Conservation (phyloP, 345 rosid genomes). For the Acer negundo region DNA sequence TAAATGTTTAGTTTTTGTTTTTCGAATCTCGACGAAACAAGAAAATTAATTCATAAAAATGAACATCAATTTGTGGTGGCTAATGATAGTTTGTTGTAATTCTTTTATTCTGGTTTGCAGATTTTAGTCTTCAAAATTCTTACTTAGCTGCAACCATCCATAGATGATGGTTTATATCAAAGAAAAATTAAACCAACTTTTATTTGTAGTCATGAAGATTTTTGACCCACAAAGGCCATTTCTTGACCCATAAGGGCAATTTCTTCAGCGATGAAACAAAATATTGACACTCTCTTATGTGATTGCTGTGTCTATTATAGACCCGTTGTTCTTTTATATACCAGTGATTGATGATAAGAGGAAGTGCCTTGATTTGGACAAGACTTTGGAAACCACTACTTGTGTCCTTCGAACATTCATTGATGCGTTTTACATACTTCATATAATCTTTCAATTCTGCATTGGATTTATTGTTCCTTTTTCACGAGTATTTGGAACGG, state of each 20-base stretch:
- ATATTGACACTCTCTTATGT: slow-evolving; percentile 56
- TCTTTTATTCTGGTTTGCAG: slow-evolving; percentile 43
- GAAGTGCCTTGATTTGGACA: slow-evolving; percentile 53
- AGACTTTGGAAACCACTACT: slow-evolving; percentile 43
- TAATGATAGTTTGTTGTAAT: background rate
- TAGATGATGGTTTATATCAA: slow-evolving; percentile 20
- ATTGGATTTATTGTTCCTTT: slow-evolving; percentile 75
- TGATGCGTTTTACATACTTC: slow-evolving; percentile 63
- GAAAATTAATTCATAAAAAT: background rate
- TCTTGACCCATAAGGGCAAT: slow-evolving; percentile 65
- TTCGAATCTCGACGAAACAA: too few species aligned
- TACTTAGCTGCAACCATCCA: slow-evolving; percentile 21
- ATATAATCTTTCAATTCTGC: slow-evolving; percentile 66
- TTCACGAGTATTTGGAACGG: slow-evolving; percentile 84
- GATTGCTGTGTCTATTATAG: slow-evolving; percentile 54
- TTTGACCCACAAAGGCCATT: slow-evolving; percentile 69
- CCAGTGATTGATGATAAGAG: slow-evolving; percentile 47
- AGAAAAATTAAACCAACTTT: slow-evolving; percentile 32
- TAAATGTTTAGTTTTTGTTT: too few species aligned
- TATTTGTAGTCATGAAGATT: slow-evolving; percentile 32
- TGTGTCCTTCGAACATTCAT: slow-evolving; percentile 53
- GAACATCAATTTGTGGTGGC: background rate
- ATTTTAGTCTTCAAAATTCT: slow-evolving; percentile 38
- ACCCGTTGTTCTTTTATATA: slow-evolving; percentile 78
- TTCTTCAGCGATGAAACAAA: slow-evolving; percentile 68